Base-by-base conservation (phyloP, 139 green algal species). In the Coelastrella sp. region DNA sequence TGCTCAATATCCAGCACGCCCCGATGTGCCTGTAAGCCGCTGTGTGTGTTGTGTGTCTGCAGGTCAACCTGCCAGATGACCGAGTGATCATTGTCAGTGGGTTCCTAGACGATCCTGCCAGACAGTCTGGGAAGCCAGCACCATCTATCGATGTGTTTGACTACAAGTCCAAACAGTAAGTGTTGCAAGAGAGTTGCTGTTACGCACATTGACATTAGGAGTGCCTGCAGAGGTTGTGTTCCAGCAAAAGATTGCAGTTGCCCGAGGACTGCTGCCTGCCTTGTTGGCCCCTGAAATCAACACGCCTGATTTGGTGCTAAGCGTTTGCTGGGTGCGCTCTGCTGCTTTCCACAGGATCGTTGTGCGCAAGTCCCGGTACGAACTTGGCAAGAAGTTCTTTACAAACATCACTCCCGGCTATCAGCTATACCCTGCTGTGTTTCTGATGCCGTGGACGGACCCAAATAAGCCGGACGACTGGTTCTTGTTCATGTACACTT, bases 321-420 rank as follows among this genome's bases (percentile, higher is more conserved):
- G 35, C 35, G 35, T 49, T 3, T 73, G 14, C 14, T 73, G 65
- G 35, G 35, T 49, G 35, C 35, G 1, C 35, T 22, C 70, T 78
- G 49, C 49, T 83, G 74, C 9, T 19, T 12, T 83, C 35, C 35
- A 20, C 86, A 90, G 86, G 24, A 87, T 91, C 56, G 35, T 24
- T 6, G 78, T 87, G 10, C 87, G 87, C 65, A 86, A 87, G 78
- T 82, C 78, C 10, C 78, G 78, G 4, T 91, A 91, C 24, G 87
- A 91, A 63, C 87, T 91, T 56, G 87, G 87, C 65, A 91, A 91
- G 78, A 81, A 61, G 15, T 91, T 91, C 66, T 91, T 91, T 65
- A 91, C 87, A 22, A 91, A 91, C 78, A 87, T 91, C 19, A 91
- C 87, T 3, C 87, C 87, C n/a, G 87, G 87, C 72, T 91, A 91